Conservation (phyloP, 129 eudicot species). For the Scalesia atractyloides region DNA sequence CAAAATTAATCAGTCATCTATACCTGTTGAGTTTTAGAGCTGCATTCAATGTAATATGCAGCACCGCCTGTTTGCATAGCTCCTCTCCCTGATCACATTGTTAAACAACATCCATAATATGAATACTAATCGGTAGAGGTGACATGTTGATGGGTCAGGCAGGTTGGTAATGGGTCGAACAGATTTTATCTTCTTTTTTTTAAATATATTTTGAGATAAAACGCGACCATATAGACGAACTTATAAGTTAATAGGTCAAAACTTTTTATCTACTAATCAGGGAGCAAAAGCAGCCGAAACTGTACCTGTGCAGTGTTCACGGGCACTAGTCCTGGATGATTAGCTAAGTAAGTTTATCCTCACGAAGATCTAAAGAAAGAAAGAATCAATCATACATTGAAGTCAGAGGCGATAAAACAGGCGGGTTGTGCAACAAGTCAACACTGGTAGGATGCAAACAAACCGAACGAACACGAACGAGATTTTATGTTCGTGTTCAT, state of each 20-base stretch:
- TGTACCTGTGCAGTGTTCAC: slow-evolving; percentile 87
- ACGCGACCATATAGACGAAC: not conserved
- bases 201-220: not conserved
- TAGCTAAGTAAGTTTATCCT: slow-evolving; percentile 92
- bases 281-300: slow-evolving; percentile 10
- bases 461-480: too few species aligned
- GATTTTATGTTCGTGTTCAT: too few species aligned
- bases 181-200: not conserved
- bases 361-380: slow-evolving; percentile 75
- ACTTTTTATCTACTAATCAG: slow-evolving; percentile 11
- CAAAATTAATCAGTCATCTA: not conserved
- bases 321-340: slow-evolving; percentile 95
- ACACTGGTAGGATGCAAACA: too few species aligned
- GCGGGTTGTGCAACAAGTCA: not conserved
- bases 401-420: slow-evolving; percentile 8
- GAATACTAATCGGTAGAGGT: slow-evolving; percentile 9
- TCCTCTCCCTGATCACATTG: slow-evolving; percentile 79
- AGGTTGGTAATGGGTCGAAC: not conserved
- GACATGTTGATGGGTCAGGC: not conserved
- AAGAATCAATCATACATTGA: slow-evolving; percentile 12
- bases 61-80: slow-evolving; percentile 90
- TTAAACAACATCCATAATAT: slow-evolving; percentile 8
- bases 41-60: slow-evolving; percentile 81
- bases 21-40: slow-evolving; percentile 99
- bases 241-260: not conserved